phyloP scores from a whole-genome alignment of 192 early-diverging fungal species.

The Chytriomyces hyalinus region DNA sequence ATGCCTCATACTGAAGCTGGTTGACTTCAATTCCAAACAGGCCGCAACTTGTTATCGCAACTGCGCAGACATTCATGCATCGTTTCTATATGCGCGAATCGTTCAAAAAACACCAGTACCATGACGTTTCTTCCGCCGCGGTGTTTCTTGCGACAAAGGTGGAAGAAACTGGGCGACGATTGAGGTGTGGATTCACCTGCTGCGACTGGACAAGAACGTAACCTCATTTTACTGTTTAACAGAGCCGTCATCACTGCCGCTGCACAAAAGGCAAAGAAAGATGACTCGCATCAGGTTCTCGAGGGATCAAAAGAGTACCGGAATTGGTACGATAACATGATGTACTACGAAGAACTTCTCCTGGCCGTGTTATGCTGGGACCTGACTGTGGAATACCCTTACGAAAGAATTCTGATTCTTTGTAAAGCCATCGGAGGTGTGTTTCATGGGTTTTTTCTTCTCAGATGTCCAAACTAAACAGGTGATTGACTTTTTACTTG shows the following conservation, averaged over 20 bases:
- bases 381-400: conserved; percentile 33
- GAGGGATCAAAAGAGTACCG: conserved; percentile 30
- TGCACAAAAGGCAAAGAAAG: conserved; percentile 28
- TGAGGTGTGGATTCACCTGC: background rate
- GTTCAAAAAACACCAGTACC: conserved; percentile 37
- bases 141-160: conserved; percentile 43
- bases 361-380: conserved; percentile 40
- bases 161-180: conserved; percentile 27
- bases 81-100: conserved; percentile 49
- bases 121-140: conserved; percentile 36
- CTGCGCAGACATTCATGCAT: conserved; percentile 45
- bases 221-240: background rate
- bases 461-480: background rate
- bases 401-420: conserved; percentile 26
- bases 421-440: conserved; percentile 16
- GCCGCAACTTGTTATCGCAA: conserved; percentile 23
- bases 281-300: conserved; percentile 12
- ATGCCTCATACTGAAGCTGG: background rate
- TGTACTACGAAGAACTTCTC: conserved; percentile 44
- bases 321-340: conserved; percentile 38
- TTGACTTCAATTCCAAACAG: background rate
- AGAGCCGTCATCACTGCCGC: background rate
- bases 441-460: conserved; percentile 1
- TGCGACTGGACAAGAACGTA: background rate
- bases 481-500: background rate